These are phyloP conservation scores for Talaromyces ruber DNA, from an alignment of 495 filamentous ascomycete species.

Conservation along the genomic window DNA sequence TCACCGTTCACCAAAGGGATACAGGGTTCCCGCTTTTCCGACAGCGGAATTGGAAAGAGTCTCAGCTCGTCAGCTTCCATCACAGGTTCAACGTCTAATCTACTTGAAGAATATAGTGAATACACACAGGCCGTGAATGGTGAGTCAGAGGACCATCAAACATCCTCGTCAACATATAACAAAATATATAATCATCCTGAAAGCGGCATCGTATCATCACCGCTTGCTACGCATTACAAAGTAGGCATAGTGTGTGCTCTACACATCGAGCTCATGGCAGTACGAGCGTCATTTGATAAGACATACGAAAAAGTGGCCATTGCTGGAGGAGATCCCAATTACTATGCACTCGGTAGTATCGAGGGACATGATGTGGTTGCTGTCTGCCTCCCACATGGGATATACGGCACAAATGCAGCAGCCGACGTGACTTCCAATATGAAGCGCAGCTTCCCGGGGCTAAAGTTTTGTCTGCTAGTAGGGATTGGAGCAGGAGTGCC, in stretches of 20 bases:
- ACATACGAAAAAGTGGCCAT: constrained; percentile 4
- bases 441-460: constrained; percentile 23
- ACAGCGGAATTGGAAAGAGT: neutral
- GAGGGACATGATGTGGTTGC: constrained; percentile 28
- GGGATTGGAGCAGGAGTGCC: neutral
- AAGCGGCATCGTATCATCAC: neutral
- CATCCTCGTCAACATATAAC: neutral
- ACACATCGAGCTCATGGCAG: constrained; percentile 23
- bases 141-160: neutral
- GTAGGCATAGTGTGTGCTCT: constrained; percentile 6
- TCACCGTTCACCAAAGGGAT: neutral
- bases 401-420: constrained; percentile 6
- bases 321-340: constrained; percentile 16
- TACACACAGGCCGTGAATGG: neutral
- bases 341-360: constrained; percentile 25
- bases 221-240: constrained; percentile 12
- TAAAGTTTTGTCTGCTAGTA: constrained; percentile 15
- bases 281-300: constrained; percentile 25
- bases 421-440: constrained; percentile 21
- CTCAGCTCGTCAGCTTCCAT: neutral
- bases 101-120: neutral
- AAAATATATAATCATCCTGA: neutral
- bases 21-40: neutral
- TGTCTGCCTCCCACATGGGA: constrained; percentile 6
- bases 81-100: neutral